Base-by-base conservation (phyloP, 1,139 yeast genomes). In the Geotrichum carabidarum region DNA sequence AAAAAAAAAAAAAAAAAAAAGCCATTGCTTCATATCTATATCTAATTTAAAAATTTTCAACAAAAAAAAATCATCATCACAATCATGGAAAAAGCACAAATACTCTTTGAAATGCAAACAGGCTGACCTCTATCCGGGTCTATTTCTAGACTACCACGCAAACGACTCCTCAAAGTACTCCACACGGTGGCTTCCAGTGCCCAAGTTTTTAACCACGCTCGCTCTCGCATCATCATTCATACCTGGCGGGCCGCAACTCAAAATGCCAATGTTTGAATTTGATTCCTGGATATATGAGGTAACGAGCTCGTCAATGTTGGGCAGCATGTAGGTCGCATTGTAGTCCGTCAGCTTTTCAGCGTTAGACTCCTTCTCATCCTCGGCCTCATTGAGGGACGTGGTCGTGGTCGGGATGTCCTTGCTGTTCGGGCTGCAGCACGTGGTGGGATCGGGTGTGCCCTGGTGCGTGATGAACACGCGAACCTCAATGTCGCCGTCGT, bases 121-220 rank as follows among this genome's bases (percentile, higher is more conserved):
- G n/a, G n/a, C n/a, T n/a, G n/a, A n/a, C n/a, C n/a, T n/a, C n/a
- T n/a, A n/a, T n/a, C n/a, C n/a, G n/a, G n/a, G 27, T 22, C 27
- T 22, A 5, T 22, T 22, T 5, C 27, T 22, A 9, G 30, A n/a
- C 14, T 58, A 71, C 74, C 75, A 73, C n/a, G 69, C 62, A 56
- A 72, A 76, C n/a, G 77, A 69, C 59, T 76, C 78, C 48, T 74
- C 75, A 46, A 67, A 64, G 51, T 70, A 69, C 44, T 72, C 75
- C 14, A 76, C 68, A 38, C 72, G 66, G 32, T 69, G 65, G 4
- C 48, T 58, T 4, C 59, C 53, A n/a, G 35, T 38, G 18, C 32
- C 38, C 35, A 65, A 52, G 14, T 58, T 47, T 1, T 53, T 49
- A 2, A 60, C 50, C 12, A 63, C 60, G 4, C 71, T 64, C 4